phyloP scores from a whole-genome alignment of 495 filamentous ascomycete genomes.

The Penicillium egyptiacum region DNA sequence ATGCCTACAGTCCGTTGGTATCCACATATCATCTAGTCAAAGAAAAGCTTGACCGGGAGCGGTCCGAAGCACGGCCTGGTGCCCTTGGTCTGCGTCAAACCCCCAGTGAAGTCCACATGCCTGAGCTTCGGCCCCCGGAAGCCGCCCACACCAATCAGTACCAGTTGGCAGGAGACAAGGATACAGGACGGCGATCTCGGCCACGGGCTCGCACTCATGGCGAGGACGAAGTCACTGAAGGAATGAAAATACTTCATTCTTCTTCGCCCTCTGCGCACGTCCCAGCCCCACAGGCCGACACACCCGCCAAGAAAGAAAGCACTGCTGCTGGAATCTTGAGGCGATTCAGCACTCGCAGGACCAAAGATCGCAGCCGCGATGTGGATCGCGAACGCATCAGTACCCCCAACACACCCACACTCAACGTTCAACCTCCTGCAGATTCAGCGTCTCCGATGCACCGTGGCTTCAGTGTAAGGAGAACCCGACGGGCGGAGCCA shows the following conservation, averaged over 20 bases:
- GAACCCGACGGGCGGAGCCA: conserved; percentile 62
- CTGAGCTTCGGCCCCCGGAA: conserved; percentile 76
- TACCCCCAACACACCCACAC: conserved; percentile 63
- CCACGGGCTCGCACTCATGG: conserved; percentile 91
- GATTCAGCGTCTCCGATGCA: conserved; percentile 62
- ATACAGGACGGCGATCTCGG: conserved; percentile 73
- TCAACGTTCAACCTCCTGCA: conserved; percentile 71
- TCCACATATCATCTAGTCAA: conserved; percentile 95
- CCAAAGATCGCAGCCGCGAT: conserved; percentile 55
- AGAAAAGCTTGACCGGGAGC: conserved; percentile 89
- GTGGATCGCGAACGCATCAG: conserved; percentile 54
- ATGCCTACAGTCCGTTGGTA: conserved; percentile 88
- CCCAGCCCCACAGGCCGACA: conserved; percentile 58
- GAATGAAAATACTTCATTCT: conserved; percentile 70
- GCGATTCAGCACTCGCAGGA: conserved; percentile 83
- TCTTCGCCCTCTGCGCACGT: conserved; percentile 52
- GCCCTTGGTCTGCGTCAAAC: conserved; percentile 55
- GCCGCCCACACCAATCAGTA: conserved; percentile 93
- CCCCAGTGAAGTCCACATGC: conserved; percentile 64
- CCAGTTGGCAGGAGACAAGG: conserved; percentile 78
- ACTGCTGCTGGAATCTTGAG: conserved; percentile 83
- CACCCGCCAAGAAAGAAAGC: conserved; percentile 77
- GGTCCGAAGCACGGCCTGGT: conserved; percentile 60
- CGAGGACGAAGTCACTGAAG: conserved; percentile 84
- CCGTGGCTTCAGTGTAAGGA: conserved; percentile 80